Percentiles rank a stretch among this genome's conserved stretches.
These are phyloP conservation scores for Gossypium thurberi DNA, from an alignment of 345 rosid species.

Conservation along the genomic window DNA sequence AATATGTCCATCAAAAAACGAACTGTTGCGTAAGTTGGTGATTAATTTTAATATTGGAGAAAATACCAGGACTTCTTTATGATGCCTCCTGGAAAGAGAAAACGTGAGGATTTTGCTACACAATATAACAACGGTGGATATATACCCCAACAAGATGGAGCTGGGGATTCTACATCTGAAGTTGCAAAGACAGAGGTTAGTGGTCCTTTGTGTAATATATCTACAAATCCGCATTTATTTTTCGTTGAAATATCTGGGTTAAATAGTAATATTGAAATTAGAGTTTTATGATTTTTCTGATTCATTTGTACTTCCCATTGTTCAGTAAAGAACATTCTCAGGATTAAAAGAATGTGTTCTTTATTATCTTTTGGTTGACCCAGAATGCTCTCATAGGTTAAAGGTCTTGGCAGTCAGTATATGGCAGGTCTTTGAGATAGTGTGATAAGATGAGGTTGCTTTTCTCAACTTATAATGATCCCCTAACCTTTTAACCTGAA, in stretches of 20 bases:
- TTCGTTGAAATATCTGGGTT: background rate
- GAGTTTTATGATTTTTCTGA: background rate
- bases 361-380: background rate
- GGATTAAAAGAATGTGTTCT: background rate
- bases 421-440: background rate
- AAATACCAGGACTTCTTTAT: conserved; percentile 77
- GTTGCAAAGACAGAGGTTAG: conserved; percentile 32
- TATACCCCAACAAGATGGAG: conserved; percentile 97
- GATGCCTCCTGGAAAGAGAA: conserved; percentile 74
- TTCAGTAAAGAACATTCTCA: background rate
- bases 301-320: background rate
- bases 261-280: background rate
- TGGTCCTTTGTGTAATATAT: background rate
- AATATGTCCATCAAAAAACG: conserved; percentile 7
- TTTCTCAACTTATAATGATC: background rate
- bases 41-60: conserved; percentile 23
- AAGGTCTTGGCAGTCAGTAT: background rate
- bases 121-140: conserved; percentile 78
- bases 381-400: background rate
- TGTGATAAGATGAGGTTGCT: background rate
- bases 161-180: conserved; percentile 51
- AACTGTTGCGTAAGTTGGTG: conserved; percentile 15
- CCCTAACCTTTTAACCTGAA: background rate
- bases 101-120: conserved; percentile 72
- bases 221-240: background rate